Conservation (phyloP, 1,284 basidiomycete species). For the Rhodotorula sp. region DNA sequence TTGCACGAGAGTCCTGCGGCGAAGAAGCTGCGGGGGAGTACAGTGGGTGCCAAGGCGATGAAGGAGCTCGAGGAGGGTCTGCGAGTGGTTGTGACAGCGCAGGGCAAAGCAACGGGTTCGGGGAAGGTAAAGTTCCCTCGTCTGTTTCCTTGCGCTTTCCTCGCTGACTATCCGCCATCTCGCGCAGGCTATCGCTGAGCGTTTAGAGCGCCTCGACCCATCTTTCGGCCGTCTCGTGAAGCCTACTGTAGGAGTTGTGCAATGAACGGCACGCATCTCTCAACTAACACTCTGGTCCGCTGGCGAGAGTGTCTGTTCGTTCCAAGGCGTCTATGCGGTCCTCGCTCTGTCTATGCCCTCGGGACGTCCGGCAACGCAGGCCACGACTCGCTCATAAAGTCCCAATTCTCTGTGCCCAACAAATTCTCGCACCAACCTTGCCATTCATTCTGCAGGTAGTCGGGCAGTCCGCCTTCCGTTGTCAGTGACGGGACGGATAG, state of each 20-base stretch:
- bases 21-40: neutral
- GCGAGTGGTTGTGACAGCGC: neutral
- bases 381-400: neutral
- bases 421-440: neutral
- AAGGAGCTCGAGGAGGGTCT: neutral
- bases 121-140: conserved; percentile 5
- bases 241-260: neutral
- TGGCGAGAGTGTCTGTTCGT: no score
- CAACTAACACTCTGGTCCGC: no score
- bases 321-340: no score
- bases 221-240: neutral
- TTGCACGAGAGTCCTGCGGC: conserved; percentile 3
- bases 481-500: neutral
- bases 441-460: neutral
- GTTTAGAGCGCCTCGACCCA: no score
- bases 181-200: no score
- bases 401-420: neutral
- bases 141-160: no score
- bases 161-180: no score
- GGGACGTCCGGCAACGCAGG: neutral
- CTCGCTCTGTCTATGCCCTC: neutral
- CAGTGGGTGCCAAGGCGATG: neutral
- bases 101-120: neutral
- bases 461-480: neutral
- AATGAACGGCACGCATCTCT: neutral